These are phyloP conservation scores for Pleomassaria siparia DNA, from an alignment of 2,329 filamentous ascomycete genomes.

Conservation along the genomic window DNA sequence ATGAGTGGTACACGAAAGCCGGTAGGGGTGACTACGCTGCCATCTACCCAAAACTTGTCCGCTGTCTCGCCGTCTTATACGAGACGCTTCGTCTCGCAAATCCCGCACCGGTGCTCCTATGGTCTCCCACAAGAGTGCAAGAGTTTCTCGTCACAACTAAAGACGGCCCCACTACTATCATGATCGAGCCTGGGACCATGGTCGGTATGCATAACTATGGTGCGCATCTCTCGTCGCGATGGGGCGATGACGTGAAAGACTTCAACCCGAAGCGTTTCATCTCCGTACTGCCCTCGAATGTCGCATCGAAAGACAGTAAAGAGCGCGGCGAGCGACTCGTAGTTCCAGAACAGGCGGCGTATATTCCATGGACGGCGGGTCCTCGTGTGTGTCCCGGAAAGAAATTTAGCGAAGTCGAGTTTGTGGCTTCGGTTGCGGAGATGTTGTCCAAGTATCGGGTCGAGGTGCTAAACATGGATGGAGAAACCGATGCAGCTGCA, in stretches of 20 bases:
- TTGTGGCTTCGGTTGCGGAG: conserved; percentile 16
- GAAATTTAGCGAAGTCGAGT: conserved; percentile 28
- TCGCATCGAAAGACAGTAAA: conserved; percentile 8
- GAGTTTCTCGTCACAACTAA: conserved; percentile 9
- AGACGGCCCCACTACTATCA: neutral
- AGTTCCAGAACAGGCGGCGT: conserved; percentile 13
- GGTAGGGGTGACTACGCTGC: conserved; percentile 15
- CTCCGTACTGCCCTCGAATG: neutral
- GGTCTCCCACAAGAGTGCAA: conserved; percentile 4
- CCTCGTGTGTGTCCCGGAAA: conserved; percentile 23
- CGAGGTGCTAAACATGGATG: conserved; percentile 9
- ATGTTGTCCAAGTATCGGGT: conserved; percentile 16
- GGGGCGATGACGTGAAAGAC: conserved; percentile 19
- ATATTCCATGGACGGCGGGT: conserved; percentile 28
- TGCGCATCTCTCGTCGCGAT: conserved; percentile 12
- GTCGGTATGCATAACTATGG: conserved; percentile 15
- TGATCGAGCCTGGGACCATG: conserved; percentile 9
- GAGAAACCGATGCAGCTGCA: conserved; percentile 13
- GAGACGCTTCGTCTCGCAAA: conserved; percentile 17
- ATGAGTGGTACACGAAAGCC: neutral
- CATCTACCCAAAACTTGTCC: conserved; percentile 46
- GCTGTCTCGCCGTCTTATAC: conserved; percentile 50
- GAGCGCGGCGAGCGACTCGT: neutral
- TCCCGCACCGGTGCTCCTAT: conserved; percentile 17
- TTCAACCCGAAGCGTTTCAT: conserved; percentile 41